Evolutionary conservation across 306 rosid genomes (phyloP).

Genomic region (Hippophae rhamnoides): DNA sequence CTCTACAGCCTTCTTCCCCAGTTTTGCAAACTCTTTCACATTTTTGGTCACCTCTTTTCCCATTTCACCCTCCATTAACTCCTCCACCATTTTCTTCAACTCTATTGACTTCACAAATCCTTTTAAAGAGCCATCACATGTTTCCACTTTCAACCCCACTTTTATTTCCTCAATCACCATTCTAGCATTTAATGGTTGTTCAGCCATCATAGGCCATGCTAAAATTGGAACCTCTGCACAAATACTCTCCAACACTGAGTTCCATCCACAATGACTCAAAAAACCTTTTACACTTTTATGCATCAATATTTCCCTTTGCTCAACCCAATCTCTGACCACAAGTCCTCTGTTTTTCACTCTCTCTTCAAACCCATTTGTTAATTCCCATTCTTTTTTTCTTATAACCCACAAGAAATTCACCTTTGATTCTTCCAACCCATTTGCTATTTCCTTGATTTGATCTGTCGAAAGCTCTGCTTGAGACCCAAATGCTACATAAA

Average conservation of each 20-base stretch:
- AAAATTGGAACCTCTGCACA: slow-evolving; percentile 42
- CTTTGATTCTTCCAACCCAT: slow-evolving; percentile 32
- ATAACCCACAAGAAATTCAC: slow-evolving; percentile 36
- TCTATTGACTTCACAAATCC: slow-evolving; percentile 35
- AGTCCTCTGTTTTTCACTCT: slow-evolving; percentile 32
- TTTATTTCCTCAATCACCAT: slow-evolving; percentile 43
- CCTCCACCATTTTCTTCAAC: slow-evolving; percentile 26
- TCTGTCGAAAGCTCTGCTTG: slow-evolving; percentile 21
- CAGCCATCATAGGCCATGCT: slow-evolving; percentile 42
- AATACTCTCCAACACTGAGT: slow-evolving; percentile 38
- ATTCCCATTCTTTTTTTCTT: slow-evolving; percentile 8
- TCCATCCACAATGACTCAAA: slow-evolving; percentile 55
- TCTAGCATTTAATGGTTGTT: slow-evolving; percentile 36
- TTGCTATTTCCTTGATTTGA: slow-evolving; percentile 33
- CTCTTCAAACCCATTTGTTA: slow-evolving; percentile 23
- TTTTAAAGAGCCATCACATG: slow-evolving; percentile 8
- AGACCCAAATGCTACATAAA: slow-evolving; percentile 22
- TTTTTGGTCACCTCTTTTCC: slow-evolving; percentile 27
- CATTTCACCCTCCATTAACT: slow-evolving; percentile 35
- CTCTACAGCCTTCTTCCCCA: slow-evolving; percentile 30
- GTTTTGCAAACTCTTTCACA: slow-evolving; percentile 23
- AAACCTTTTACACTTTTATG: slow-evolving; percentile 41
- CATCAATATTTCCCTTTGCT: slow-evolving; percentile 31
- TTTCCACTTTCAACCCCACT: slow-evolving; percentile 33
- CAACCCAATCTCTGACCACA: slow-evolving; percentile 43